Conservation (phyloP, 1,284 basidiomycete species). For the Ganoderma lucidum region DNA sequence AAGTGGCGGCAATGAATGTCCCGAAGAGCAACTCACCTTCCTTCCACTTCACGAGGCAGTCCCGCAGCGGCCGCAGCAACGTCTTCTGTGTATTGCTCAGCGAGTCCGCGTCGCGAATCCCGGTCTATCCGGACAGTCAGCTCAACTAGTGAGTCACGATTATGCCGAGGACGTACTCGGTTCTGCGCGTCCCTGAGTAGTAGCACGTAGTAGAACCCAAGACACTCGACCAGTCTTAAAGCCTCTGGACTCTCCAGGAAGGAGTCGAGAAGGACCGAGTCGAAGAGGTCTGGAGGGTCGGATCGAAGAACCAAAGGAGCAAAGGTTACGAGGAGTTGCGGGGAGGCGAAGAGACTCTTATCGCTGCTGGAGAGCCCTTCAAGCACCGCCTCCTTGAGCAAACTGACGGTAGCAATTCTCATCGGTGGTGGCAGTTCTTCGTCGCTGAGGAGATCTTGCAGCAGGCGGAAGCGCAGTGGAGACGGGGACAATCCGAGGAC, state of each 20-base stretch:
- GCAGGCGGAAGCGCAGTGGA: constrained; percentile 56
- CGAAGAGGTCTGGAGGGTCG: constrained; percentile 54
- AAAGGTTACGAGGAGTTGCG: constrained; percentile 56
- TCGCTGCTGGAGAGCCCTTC: constrained; percentile 50
- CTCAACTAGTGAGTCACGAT: neutral
- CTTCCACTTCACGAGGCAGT: constrained; percentile 39
- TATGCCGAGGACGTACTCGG: constrained; percentile 42
- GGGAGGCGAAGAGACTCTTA: constrained; percentile 55
- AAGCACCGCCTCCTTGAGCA: constrained; percentile 72
- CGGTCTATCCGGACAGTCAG: constrained; percentile 49
- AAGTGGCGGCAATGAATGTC: neutral
- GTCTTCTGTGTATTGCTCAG: constrained; percentile 39
- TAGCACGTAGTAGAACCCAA: constrained; percentile 62
- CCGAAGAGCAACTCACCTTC: constrained; percentile 25
- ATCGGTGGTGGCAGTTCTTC: constrained; percentile 64
- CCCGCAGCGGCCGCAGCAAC: constrained; percentile 42
- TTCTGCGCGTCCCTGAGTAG: constrained; percentile 56
- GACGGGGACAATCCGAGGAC: constrained; percentile 57
- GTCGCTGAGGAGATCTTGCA: constrained; percentile 58
- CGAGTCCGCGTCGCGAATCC: constrained; percentile 53
- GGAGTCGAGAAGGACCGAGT: constrained; percentile 38
- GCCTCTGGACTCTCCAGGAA: constrained; percentile 59
- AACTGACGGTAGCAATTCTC: constrained; percentile 68
- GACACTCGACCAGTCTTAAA: constrained; percentile 56
- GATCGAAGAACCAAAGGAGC: constrained; percentile 60